Evolutionary conservation across 2,329 filamentous ascomycete genomes (phyloP).

Genomic region (Pseudodiploospora longispora): DNA sequence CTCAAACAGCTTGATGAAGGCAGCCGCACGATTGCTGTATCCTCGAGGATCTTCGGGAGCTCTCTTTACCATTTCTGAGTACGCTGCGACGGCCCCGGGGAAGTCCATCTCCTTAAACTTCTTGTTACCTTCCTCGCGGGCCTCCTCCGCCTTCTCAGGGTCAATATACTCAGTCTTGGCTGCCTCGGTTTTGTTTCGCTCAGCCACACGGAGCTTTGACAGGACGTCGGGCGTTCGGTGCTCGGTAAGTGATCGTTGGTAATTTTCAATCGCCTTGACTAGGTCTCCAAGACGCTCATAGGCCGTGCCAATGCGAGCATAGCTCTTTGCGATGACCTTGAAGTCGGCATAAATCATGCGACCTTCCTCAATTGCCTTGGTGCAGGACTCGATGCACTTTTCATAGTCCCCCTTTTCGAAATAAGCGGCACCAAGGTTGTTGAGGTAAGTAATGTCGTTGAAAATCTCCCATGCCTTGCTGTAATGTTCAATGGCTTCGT

Average conservation of each 20-base stretch:
- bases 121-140: conserved; percentile 86
- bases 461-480: conserved; percentile 85
- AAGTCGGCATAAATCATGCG: conserved; percentile 89
- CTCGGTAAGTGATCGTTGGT: conserved; percentile 89
- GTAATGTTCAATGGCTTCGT: conserved; percentile 91
- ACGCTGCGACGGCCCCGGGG: conserved; percentile 89
- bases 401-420: conserved; percentile 96
- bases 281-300: conserved; percentile 87
- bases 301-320: conserved; percentile 85
- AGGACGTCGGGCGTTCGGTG: conserved; percentile 93
- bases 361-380: conserved; percentile 82
- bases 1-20: conserved; percentile 91
- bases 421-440: conserved; percentile 88
- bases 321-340: conserved; percentile 98
- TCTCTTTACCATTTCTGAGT: conserved; percentile 94
- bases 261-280: conserved; percentile 73
- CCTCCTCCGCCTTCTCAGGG: conserved; percentile 87
- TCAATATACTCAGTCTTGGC: conserved; percentile 78
- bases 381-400: conserved; percentile 76
- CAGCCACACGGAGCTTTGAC: conserved; percentile 81
- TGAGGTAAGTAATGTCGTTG: conserved; percentile 97
- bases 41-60: conserved; percentile 86
- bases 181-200: conserved; percentile 74
- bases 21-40: conserved; percentile 94
- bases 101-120: conserved; percentile 97